phyloP scores from a whole-genome alignment of 176 grass and related monocot species.

The Dactylis glomerata region DNA sequence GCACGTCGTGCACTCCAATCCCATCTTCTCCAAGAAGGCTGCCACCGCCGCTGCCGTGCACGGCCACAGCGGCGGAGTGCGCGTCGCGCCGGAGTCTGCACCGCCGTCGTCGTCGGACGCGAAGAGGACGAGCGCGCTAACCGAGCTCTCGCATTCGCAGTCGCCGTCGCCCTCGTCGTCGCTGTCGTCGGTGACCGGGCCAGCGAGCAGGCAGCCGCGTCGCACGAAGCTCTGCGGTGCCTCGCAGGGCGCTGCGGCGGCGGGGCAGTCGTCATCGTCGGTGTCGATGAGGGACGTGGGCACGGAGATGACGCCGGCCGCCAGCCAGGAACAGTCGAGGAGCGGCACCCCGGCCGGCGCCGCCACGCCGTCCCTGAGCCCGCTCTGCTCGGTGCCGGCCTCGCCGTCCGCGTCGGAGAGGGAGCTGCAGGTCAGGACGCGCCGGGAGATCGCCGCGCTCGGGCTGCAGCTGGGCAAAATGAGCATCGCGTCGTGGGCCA shows the following conservation, averaged over 20 bases:
- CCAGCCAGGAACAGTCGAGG: slow-evolving; percentile 83
- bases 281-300: slow-evolving; percentile 88
- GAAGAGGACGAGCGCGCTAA: slow-evolving; percentile 3
- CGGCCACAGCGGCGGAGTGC: neutral
- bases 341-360: slow-evolving; percentile 75
- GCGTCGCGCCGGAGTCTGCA: slow-evolving; percentile 38
- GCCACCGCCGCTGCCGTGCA: neutral
- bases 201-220: slow-evolving; percentile 2
- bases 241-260: neutral
- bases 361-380: slow-evolving; percentile 60
- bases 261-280: slow-evolving; percentile 43
- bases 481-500: slow-evolving; percentile 95
- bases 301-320: slow-evolving; percentile 90
- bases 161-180: slow-evolving; percentile 17
- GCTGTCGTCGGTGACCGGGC: slow-evolving; percentile 25
- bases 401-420: slow-evolving; percentile 53
- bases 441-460: slow-evolving; percentile 81
- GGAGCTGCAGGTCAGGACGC: slow-evolving; percentile 74
- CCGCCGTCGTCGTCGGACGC: neutral
- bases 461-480: slow-evolving; percentile 91
- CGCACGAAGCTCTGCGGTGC: slow-evolving; percentile 30
- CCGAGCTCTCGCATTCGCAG: slow-evolving; percentile 23
- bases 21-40: slow-evolving; percentile 63
- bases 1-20: slow-evolving; percentile 76
- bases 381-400: slow-evolving; percentile 69